These are phyloP conservation scores for Aspergillus quadrilineatus DNA, from an alignment of 2,329 filamentous ascomycete species.

Conservation along the genomic window DNA sequence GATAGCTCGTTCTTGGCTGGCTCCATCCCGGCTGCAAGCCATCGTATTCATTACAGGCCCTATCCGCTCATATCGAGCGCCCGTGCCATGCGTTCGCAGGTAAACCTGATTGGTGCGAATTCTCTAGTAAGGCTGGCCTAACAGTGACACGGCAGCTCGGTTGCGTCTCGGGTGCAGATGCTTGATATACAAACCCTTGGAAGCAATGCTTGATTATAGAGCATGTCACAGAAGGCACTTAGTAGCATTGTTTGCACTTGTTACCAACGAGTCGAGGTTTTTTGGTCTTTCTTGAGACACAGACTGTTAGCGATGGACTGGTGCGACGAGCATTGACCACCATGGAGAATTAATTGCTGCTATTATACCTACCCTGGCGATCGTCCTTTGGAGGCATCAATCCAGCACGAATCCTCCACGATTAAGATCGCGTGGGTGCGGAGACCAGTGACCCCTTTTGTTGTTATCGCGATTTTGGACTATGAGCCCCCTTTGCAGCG, in stretches of 20 bases:
- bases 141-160: neutral
- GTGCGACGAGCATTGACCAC: neutral
- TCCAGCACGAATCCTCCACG: neutral
- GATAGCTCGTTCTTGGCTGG: slow-evolving; percentile 4
- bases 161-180: neutral
- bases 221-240: neutral
- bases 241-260: neutral
- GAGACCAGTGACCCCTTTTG: neutral
- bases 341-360: neutral
- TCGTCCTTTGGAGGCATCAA: neutral
- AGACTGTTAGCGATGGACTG: no score
- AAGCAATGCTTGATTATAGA: neutral
- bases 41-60: neutral
- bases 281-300: neutral
- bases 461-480: no score
- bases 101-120: slow-evolving; percentile 4
- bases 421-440: neutral
- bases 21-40: slow-evolving; percentile 5
- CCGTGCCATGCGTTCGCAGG: neutral
- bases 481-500: no score
- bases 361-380: neutral
- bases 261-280: no score
- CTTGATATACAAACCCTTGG: neutral
- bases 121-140: neutral
- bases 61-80: neutral